Conservation (phyloP, 306 rosid genomes). For the Fragaria nilgerrensis region DNA sequence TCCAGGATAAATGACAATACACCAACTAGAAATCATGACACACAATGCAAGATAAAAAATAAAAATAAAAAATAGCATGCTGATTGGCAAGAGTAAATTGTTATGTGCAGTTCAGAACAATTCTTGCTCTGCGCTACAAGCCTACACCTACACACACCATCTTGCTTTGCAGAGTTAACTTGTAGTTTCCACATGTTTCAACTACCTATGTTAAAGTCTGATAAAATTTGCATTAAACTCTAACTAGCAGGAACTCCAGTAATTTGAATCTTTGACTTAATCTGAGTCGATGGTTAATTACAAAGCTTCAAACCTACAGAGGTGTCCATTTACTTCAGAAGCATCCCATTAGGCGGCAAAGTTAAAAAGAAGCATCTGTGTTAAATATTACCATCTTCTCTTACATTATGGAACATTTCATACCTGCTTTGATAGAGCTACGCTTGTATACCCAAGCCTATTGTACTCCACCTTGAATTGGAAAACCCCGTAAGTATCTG, state of each 20-base stretch:
- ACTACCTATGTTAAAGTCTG: neutral
- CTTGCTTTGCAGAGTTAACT: neutral
- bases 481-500: conserved; percentile 98
- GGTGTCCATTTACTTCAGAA: neutral
- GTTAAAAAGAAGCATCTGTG: neutral
- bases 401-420: conserved; percentile 1
- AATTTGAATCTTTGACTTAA: neutral
- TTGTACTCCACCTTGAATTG: conserved; percentile 94
- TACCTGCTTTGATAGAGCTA: conserved; percentile 91
- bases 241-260: neutral
- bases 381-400: neutral
- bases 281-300: neutral
- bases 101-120: neutral
- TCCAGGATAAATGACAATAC: neutral
- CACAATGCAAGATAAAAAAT: neutral
- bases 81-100: neutral
- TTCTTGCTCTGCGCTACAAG: neutral
- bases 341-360: neutral
- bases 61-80: neutral
- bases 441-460: conserved; percentile 83
- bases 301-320: neutral
- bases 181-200: neutral
- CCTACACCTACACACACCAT: neutral
- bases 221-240: neutral
- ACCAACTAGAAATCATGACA: neutral